Percentiles rank a stretch among this genome's conserved stretches.
Evolutionary conservation across 164 flowering plant species (phyloP).

Genomic region (Akebia trifoliata): DNA sequence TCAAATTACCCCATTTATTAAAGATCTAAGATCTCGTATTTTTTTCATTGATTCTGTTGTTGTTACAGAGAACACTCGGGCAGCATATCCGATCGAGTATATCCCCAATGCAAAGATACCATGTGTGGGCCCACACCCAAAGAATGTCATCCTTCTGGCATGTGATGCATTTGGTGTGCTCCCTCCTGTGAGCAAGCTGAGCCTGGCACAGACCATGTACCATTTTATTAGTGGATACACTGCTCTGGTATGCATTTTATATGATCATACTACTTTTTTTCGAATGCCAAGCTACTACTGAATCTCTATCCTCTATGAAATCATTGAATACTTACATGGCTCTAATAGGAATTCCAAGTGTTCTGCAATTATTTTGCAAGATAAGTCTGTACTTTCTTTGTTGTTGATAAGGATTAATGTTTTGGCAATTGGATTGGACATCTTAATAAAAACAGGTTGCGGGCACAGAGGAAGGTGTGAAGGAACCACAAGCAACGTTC

Average conservation of each 20-base stretch:
- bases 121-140: slow-evolving; percentile 96
- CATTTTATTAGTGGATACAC: slow-evolving; percentile 99
- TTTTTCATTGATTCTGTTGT: background rate
- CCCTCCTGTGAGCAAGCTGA: slow-evolving; percentile 98
- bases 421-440: background rate
- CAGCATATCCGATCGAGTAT: slow-evolving; percentile 94
- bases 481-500: slow-evolving; percentile 93
- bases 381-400: background rate
- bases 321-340: background rate
- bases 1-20: background rate
- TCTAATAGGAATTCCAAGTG: background rate
- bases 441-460: slow-evolving; percentile 60
- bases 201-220: slow-evolving; percentile 95
- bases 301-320: too few species aligned
- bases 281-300: too few species aligned
- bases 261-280: too few species aligned
- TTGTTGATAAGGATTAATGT: background rate
- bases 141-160: slow-evolving; percentile 89
- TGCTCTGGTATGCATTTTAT: slow-evolving; percentile 59
- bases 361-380: background rate
- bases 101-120: slow-evolving; percentile 96
- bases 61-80: slow-evolving; percentile 87
- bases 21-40: background rate
- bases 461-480: slow-evolving; percentile 96
- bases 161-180: slow-evolving; percentile 99